Conservation (phyloP, 2,329 filamentous ascomycete genomes). For the Ophiostoma novo-ulmi region DNA sequence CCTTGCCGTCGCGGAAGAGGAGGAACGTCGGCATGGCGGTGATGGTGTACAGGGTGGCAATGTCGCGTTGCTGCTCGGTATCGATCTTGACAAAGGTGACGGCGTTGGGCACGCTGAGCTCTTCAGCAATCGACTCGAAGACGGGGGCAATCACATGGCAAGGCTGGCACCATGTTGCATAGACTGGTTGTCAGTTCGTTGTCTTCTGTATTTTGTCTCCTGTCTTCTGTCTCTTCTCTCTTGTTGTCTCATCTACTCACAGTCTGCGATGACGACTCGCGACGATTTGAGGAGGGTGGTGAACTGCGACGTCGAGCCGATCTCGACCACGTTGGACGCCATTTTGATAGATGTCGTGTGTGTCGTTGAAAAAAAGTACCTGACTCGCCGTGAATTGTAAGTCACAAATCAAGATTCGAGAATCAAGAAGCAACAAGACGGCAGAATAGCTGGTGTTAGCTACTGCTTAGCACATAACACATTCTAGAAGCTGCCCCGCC, state of each 20-base stretch:
- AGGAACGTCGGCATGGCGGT: slow-evolving; percentile 86
- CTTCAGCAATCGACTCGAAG: slow-evolving; percentile 69
- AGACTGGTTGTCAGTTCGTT: slow-evolving; percentile 53
- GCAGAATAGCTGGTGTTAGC: slow-evolving; percentile 1
- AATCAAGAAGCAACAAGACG: background rate
- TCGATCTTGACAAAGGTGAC: slow-evolving; percentile 73
- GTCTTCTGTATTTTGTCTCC: background rate
- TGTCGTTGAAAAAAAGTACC: background rate
- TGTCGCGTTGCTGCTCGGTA: slow-evolving; percentile 59
- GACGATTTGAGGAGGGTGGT: slow-evolving; percentile 63
- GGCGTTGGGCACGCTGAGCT: slow-evolving; percentile 64
- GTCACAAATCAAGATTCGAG: background rate
- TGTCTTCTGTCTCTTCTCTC: background rate
- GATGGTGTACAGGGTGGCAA: slow-evolving; percentile 68
- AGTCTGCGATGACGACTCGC: slow-evolving; percentile 79
- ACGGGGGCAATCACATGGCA: slow-evolving; percentile 79
- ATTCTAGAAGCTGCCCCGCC: slow-evolving; percentile 6
- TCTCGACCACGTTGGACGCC: slow-evolving; percentile 33
- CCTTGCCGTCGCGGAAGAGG: slow-evolving; percentile 68
- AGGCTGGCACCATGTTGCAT: slow-evolving; percentile 78
- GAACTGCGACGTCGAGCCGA: slow-evolving; percentile 57
- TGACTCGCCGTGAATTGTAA: background rate
- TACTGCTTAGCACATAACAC: background rate
- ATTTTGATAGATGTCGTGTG: background rate
- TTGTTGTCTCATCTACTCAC: slow-evolving; percentile 49